Evolutionary conservation across 164 flowering plant genomes (phyloP).

Genomic region (Tinospora cordifolia): DNA sequence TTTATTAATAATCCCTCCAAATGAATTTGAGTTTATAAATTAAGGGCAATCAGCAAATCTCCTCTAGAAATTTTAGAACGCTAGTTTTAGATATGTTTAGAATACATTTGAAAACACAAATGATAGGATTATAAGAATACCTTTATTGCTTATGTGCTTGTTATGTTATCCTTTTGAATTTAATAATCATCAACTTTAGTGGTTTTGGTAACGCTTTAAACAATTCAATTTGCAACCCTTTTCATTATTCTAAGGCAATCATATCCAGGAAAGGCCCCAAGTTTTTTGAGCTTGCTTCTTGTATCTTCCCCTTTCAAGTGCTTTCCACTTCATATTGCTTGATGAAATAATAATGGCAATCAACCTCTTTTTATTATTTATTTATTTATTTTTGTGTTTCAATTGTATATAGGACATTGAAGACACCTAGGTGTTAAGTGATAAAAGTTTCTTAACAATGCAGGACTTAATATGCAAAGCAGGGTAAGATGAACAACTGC

Average conservation of each 20-base stretch:
- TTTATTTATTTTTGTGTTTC: too few species aligned
- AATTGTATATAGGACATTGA: too few species aligned
- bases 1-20: background rate
- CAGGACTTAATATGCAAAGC: too few species aligned
- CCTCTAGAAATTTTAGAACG: background rate
- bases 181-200: background rate
- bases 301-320: background rate
- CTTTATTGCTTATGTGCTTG: background rate
- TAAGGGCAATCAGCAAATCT: background rate
- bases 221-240: background rate
- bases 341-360: background rate
- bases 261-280: background rate
- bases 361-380: too few species aligned
- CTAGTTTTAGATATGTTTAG: background rate
- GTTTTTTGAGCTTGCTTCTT: background rate
- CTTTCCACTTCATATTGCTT: background rate
- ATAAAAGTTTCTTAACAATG: too few species aligned
- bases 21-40: background rate
- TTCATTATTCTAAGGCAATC: background rate
- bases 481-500: too few species aligned
- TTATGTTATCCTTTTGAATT: background rate
- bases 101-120: too few species aligned
- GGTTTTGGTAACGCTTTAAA: constrained; percentile 3
- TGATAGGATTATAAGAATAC: background rate
- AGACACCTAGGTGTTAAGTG: too few species aligned